These are phyloP conservation scores for Gossypium rotundifolium DNA, from an alignment of 345 rosid genomes.

Conservation along the genomic window DNA sequence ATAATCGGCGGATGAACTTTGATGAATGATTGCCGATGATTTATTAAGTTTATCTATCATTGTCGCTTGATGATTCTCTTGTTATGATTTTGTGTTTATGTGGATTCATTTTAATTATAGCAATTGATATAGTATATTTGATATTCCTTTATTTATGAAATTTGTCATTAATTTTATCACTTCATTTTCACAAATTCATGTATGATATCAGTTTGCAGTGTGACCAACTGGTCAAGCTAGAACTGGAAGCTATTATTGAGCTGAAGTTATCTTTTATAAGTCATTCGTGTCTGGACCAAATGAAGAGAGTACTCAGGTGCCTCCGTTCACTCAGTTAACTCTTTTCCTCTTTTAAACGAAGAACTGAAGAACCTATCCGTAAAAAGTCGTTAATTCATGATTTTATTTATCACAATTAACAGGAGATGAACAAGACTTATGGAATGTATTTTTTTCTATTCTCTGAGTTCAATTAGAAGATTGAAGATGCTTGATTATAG, in stretches of 20 bases:
- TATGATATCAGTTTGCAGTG: background rate
- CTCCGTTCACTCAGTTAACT: background rate
- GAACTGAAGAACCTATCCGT: background rate
- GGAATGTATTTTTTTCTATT: background rate
- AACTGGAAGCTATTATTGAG: background rate
- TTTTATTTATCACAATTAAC: background rate
- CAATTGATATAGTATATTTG: background rate
- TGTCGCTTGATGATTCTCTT: background rate
- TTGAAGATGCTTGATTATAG: background rate
- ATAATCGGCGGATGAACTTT: background rate
- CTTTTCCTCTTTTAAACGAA: background rate
- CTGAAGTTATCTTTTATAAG: background rate
- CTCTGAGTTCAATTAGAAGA: background rate
- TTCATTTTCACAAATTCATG: background rate
- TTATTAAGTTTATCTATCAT: background rate
- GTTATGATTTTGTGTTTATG: background rate
- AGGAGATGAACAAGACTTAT: background rate
- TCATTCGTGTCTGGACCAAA: conserved; percentile 52
- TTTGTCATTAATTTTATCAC: background rate
- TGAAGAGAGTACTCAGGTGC: conserved; percentile 57
- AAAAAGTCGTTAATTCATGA: background rate
- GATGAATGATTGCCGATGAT: background rate
- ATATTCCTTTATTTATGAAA: background rate
- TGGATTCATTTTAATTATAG: background rate
- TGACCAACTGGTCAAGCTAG: background rate